phyloP scores from a whole-genome alignment of 2,329 filamentous ascomycete species.

The Fusarium solani-melongenae region DNA sequence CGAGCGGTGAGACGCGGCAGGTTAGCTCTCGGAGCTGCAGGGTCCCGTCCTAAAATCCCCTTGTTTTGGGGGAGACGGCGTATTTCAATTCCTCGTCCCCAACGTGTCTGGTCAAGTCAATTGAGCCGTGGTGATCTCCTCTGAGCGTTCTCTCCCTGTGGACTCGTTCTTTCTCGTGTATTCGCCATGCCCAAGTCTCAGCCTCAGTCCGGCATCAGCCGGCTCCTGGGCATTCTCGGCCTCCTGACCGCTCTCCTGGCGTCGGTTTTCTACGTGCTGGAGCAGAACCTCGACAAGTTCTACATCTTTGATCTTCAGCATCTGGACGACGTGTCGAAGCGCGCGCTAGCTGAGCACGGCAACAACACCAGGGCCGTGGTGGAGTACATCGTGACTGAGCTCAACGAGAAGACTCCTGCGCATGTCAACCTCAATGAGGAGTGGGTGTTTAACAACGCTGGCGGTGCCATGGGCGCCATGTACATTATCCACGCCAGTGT shows the following conservation, averaged over 20 bases:
- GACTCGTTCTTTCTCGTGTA: not conserved
- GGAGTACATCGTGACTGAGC: slow-evolving; percentile 74
- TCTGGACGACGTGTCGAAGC: slow-evolving; percentile 74
- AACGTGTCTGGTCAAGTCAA: slow-evolving; percentile 8
- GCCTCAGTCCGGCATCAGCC: slow-evolving; percentile 43
- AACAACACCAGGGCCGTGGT: slow-evolving; percentile 80
- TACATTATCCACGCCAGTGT: slow-evolving; percentile 91
- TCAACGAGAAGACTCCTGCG: slow-evolving; percentile 61
- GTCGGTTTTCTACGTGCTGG: slow-evolving; percentile 65
- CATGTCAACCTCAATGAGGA: slow-evolving; percentile 79
- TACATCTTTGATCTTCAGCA: slow-evolving; percentile 80
- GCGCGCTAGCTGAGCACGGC: slow-evolving; percentile 75
- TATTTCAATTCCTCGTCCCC: slow-evolving; percentile 1
- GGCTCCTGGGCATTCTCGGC: slow-evolving; percentile 61
- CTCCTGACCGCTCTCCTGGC: slow-evolving; percentile 65
- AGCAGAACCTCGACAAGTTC: slow-evolving; percentile 70
- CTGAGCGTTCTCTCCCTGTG: not conserved
- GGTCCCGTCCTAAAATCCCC: slow-evolving; percentile 26
- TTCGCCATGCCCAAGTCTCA: slow-evolving; percentile 30
- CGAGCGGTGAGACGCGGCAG: slow-evolving; percentile 47
- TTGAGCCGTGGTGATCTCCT: slow-evolving; percentile 14
- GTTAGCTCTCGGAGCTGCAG: slow-evolving; percentile 9
- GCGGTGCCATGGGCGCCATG: slow-evolving; percentile 92
- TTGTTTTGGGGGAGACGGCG: not conserved
- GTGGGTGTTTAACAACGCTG: slow-evolving; percentile 94